phyloP scores from a whole-genome alignment of 176 grass and related monocot genomes.

The Musa itinerans region DNA sequence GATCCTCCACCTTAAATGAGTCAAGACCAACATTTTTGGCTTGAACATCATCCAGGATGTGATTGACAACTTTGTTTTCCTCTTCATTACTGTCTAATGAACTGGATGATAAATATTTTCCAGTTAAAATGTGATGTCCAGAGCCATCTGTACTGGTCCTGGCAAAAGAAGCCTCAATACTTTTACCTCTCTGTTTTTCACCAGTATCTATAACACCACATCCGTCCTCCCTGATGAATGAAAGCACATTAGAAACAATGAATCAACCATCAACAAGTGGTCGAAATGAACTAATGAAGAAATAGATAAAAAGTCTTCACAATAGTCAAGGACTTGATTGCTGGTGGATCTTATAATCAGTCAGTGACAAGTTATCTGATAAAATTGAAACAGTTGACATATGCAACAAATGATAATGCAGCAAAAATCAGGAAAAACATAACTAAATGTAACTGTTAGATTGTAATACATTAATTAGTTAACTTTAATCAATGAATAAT shows the following conservation, averaged over 20 bases:
- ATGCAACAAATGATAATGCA: not conserved
- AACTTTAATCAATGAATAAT: not conserved
- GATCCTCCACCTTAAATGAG: conserved; percentile 38
- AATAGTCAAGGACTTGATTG: not conserved
- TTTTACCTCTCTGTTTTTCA: conserved; percentile 14
- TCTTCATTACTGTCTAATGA: conserved; percentile 5
- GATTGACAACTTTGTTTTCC: conserved; percentile 16
- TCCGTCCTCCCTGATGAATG: conserved; percentile 1
- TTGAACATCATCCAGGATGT: conserved; percentile 24
- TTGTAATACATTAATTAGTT: not conserved
- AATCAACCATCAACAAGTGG: not conserved
- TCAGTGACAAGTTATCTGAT: not conserved
- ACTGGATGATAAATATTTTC: conserved; percentile 23
- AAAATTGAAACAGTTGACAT: not conserved
- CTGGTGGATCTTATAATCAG: not conserved
- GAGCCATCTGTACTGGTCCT: not conserved
- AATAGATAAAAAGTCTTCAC: not conserved
- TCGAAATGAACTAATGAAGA: not conserved
- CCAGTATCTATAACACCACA: not conserved
- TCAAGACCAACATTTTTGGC: conserved; percentile 31
- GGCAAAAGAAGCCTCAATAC: conserved; percentile 3
- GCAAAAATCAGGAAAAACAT: not conserved
- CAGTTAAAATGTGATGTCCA: not conserved
- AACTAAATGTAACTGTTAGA: not conserved
- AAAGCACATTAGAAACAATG: conserved; percentile 3